A percentile compares a stretch with the other conserved stretches of the same genome.
Conservation (phyloP, 2,329 filamentous ascomycete genomes). For the Pseudogymnoascus sp. region DNA sequence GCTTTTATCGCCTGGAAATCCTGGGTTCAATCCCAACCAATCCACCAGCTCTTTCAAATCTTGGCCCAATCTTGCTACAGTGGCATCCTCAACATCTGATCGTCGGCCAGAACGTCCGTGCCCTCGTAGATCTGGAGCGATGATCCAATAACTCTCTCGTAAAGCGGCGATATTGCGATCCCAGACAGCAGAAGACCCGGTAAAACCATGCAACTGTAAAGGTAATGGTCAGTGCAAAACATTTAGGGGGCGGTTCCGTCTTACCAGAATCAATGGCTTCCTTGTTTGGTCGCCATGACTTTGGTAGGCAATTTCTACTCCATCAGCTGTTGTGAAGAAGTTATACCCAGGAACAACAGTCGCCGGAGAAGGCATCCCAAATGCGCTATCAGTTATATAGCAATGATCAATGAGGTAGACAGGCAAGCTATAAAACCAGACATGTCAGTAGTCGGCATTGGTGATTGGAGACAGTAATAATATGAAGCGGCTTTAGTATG, state of each 20-base stretch:
- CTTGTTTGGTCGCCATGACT: not conserved
- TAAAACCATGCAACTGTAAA: constrained; percentile 28
- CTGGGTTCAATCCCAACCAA: constrained; percentile 11
- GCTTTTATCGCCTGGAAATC: not conserved
- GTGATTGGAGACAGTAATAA: not conserved
- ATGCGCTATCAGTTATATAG: not conserved
- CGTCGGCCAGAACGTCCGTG: constrained; percentile 24
- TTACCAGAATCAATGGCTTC: constrained; percentile 10
- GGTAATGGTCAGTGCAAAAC: not conserved
- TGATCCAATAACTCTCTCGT: constrained; percentile 19
- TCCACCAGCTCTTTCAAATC: constrained; percentile 24
- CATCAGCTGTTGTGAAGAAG: not conserved
- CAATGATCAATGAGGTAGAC: too few relatives aligned
- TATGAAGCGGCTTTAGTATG: not conserved
- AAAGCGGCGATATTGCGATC: constrained; percentile 24
- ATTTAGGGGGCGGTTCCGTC: not conserved
- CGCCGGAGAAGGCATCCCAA: not conserved
- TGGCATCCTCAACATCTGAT: constrained; percentile 23
- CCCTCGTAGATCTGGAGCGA: constrained; percentile 26
- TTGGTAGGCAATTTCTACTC: not conserved
- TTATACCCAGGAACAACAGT: not conserved
- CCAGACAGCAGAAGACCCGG: constrained; percentile 26
- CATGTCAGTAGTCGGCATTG: not conserved
- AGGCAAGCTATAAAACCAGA: not conserved
- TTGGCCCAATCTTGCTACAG: constrained; percentile 25